Evolutionary conservation across 164 flowering plant species (phyloP).

Genomic region (Platanus orientalis): DNA sequence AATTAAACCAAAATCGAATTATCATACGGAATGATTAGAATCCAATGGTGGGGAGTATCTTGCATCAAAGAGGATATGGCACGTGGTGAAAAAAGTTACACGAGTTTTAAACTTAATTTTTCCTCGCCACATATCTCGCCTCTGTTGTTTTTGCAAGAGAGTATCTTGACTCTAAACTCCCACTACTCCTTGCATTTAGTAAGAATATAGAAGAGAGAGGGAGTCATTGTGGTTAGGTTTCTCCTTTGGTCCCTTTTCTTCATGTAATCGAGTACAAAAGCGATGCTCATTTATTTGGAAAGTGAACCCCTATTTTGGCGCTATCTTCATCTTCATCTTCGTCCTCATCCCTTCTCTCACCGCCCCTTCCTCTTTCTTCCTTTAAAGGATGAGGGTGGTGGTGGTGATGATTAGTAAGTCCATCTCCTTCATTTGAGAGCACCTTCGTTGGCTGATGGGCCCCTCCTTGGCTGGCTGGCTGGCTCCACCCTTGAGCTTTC

Average conservation of each 20-base stretch:
- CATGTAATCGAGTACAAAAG: conserved; percentile 35
- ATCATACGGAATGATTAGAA: no score
- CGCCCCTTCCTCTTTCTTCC: no score
- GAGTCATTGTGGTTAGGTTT: conserved; percentile 31
- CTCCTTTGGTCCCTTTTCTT: conserved; percentile 31
- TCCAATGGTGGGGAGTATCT: no score
- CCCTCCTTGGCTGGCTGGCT: no score
- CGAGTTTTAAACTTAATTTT: no score
- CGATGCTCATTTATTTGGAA: conserved; percentile 38
- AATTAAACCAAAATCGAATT: no score
- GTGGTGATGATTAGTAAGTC: background rate
- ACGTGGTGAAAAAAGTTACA: no score
- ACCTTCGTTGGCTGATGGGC: background rate
- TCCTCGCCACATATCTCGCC: no score
- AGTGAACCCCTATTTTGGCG: conserved; percentile 33
- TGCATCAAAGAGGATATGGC: no score
- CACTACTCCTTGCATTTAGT: no score
- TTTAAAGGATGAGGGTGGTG: background rate
- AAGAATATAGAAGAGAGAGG: conserved; percentile 9
- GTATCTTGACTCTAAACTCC: no score
- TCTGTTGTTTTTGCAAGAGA: background rate
- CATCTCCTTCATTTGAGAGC: background rate
- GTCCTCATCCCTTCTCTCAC: background rate
- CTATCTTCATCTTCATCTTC: conserved; percentile 28
- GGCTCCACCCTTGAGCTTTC: no score